Evolutionary conservation across 1,139 yeast species (phyloP), one percentile per base, ranked within the genome.

Genomic region (Suhomyces coccinellae): DNA sequence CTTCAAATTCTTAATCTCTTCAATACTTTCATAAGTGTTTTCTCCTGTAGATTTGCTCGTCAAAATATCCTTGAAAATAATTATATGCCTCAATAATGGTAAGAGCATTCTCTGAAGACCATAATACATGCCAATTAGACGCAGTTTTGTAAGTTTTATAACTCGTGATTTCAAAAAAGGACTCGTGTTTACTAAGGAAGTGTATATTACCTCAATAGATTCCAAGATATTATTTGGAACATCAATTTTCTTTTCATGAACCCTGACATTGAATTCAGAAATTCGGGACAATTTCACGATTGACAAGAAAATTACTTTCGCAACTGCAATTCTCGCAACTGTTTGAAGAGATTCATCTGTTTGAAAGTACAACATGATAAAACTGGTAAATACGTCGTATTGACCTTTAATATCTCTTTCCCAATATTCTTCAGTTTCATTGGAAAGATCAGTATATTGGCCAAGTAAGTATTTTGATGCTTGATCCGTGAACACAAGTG

Each of bases 271-370:
- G 11, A 9, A 15, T 3, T 4, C 20, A 13, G 14, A 12, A 24
- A 12, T n/a, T 20, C 4, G 20, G 13, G 29, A 26, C 20, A 22
- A 34, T 20, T 22, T 34, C 17, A 22, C 13, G 13, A 34, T 22
- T 27, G 26, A 17, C 28, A 34, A 22, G 22, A 12, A 22, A 24
- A 72, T 52, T 28, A 62, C 43, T 43, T 68, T 70, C 4, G 63
- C 51, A 50, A 63, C 57, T 1, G 71, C 73, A 14, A 63, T 47
- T 27, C 67, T 57, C 4, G 67, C 59, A 35, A 71, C 52, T 0
- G 75, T 64, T 5, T 51, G 48, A 24, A 72, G 63, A 0, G 81
- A 72, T 48, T 75, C 79, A 42, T 69, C 71, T 2, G 78, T 71
- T 52, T 74, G 78, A 51, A 77, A 71, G 43, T 62, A 76, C 16